Evolutionary conservation across 805 yeast genomes (phyloP), one percentile per base, ranked within the genome.

Genomic region (Jamesozyma rosinii): DNA sequence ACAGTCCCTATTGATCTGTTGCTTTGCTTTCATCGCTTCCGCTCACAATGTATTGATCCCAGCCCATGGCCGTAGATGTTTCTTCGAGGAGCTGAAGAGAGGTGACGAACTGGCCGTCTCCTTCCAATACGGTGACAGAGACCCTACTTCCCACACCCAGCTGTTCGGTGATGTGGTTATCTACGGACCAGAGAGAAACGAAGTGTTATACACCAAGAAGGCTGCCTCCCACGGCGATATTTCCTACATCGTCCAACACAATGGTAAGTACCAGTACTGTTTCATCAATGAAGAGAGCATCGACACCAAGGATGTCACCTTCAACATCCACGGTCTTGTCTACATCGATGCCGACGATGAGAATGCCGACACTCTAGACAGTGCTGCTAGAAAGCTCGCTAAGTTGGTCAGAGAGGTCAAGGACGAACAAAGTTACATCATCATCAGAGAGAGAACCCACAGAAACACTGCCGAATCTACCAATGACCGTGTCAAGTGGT

Each of bases 381-480:
- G 81, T 45, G 88, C 95, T 40, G 83, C 90, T 41, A 77, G 79
- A 63, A 76, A 79, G 59, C 71, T 90, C 57, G 68, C 79, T 51
- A 83, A 83, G 49, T 70, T 85, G 52, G 81, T 94, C 33, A 77
- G 78, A 54, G 95, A 87, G 55, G 88, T 92, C 47, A 83, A 84
- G 68, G 90, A 88, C 54, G 98, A 92, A 67, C 94, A 71, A 51
- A 77, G 85, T 55, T 92, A 92, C 67, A 81, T 92, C 55, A 94
- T 89, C 38, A 88, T 90, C 48, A 81, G 98, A 68, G 98, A 90
- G 68, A 83, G 97, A 70, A 84, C 94, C 14, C 98, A 90, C 66
- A 83, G 98, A 76, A 92, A 90, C 69, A 90, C 98, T 9, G 97
- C 98, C 5, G 98, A 90, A 68, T 84, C 95, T 20, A 90, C 98